Conservation (phyloP, 345 rosid species). For the Brassica nigra region DNA sequence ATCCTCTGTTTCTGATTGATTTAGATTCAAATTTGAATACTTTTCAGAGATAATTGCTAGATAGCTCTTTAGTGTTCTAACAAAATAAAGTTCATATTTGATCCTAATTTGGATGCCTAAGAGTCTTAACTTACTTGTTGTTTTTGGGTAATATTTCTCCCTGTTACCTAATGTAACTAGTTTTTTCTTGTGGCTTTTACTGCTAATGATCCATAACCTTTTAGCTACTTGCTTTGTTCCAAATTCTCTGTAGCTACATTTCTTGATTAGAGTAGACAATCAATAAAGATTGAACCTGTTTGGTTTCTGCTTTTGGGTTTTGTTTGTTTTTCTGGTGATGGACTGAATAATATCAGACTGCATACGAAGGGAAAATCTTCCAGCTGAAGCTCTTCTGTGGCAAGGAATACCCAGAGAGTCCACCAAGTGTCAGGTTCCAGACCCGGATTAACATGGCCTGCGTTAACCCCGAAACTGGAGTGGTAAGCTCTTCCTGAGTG, state of each 20-base stretch:
- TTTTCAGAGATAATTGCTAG: background rate
- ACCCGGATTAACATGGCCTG: conserved; percentile 89
- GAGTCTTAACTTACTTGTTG: conserved; percentile 11
- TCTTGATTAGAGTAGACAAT: background rate
- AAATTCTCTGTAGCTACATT: conserved; percentile 5
- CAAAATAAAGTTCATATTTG: no score
- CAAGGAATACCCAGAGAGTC: conserved; percentile 90
- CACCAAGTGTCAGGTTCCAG: conserved; percentile 90
- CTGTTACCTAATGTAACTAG: background rate
- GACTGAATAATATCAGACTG: conserved; percentile 53
- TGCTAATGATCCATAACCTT: background rate
- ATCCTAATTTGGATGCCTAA: no score
- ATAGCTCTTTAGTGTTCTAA: background rate
- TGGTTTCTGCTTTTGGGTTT: background rate
- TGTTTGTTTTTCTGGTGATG: conserved; percentile 2
- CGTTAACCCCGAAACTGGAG: conserved; percentile 94
- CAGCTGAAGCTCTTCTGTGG: conserved; percentile 96
- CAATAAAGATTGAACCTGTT: background rate
- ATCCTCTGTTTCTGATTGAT: background rate
- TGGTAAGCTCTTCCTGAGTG: conserved; percentile 46
- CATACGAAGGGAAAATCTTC: conserved; percentile 89
- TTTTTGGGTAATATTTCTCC: background rate
- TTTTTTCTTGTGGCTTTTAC: background rate
- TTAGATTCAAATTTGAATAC: background rate
- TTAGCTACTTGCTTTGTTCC: background rate